A percentile compares a stretch with the other conserved stretches of the same genome.
phyloP scores from a whole-genome alignment of 768 basidiomycete genomes.

The Boletus subcaerulescens region DNA sequence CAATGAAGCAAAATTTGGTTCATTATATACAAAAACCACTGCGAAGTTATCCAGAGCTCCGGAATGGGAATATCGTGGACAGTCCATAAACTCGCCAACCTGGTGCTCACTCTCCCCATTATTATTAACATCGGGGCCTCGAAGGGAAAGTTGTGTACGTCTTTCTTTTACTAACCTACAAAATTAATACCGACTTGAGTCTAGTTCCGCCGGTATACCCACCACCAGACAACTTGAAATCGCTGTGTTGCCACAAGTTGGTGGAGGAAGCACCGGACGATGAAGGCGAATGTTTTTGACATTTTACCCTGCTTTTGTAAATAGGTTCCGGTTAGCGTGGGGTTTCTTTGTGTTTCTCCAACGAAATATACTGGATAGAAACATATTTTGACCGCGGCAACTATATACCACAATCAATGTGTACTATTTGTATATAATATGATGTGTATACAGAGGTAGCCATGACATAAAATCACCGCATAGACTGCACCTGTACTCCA shows the following conservation, averaged over 20 bases:
- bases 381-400: too few relatives aligned
- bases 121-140: neutral
- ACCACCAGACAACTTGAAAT: neutral
- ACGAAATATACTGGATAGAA: too few relatives aligned
- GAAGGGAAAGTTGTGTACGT: neutral
- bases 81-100: neutral
- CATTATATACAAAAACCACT: neutral
- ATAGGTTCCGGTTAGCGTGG: too few relatives aligned
- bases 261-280: neutral
- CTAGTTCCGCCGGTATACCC: neutral
- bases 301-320: neutral
- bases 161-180: neutral
- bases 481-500: too few relatives aligned
- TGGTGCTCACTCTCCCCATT: neutral
- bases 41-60: neutral
- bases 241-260: neutral
- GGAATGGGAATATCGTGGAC: neutral
- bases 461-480: too few relatives aligned
- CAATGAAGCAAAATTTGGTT: neutral
- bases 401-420: too few relatives aligned
- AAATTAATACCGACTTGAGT: neutral
- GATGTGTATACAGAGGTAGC: too few relatives aligned
- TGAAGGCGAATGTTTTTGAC: neutral
- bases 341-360: too few relatives aligned
- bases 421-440: too few relatives aligned